Base-by-base conservation (phyloP, 306 rosid species). In the Prunus mume region DNA sequence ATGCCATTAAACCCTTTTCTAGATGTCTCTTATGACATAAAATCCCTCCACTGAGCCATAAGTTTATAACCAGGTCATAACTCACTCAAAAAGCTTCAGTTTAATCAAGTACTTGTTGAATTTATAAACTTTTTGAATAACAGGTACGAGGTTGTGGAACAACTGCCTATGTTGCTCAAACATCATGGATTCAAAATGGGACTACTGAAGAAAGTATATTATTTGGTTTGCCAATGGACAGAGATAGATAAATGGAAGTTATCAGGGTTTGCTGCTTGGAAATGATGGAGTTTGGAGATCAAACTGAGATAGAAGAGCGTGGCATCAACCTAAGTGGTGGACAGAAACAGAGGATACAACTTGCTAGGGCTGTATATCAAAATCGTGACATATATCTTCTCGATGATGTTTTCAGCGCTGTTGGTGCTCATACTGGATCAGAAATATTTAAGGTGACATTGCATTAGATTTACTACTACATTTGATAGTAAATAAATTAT, bases 311-410 rank as follows among this genome's bases (percentile, higher is more conserved):
- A 1, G 98, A 97, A 71, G 97, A 95, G 87, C 96, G 97, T 0
- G 98, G 98, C 41, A 95, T 95, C 89, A 95, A 95, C 82, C 86
- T 95, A 4, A 95, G 98, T 66, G 98, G 98, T 2, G 98, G 98
- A 46, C 97, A 95, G 81, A 95, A 95, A 84, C 98, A 95, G 88
- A 74, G 98, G 45, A 88, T 95, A 75, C 98, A 95, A 78, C 97
- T 95, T 58, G 97, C 98, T 46, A 77, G 98, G 81, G 97, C 97
- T 63, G 96, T 92, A 4, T 95, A 90, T 75, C 98, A 95, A 77
- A 91, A 95, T 64, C 82, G 87, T 73, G 97, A 95, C 80, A 81
- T 92, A 70, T 92, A 92, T 87, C 91, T 95, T 67, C 97, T 95
- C 34, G 97, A 95, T 51, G 98, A 95, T 49, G 91, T 95, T 72